Percentiles rank a stretch among this genome's conserved stretches.
These are phyloP conservation scores for Alternaria sp. DNA, from an alignment of 2,329 filamentous ascomycete genomes.

Conservation along the genomic window DNA sequence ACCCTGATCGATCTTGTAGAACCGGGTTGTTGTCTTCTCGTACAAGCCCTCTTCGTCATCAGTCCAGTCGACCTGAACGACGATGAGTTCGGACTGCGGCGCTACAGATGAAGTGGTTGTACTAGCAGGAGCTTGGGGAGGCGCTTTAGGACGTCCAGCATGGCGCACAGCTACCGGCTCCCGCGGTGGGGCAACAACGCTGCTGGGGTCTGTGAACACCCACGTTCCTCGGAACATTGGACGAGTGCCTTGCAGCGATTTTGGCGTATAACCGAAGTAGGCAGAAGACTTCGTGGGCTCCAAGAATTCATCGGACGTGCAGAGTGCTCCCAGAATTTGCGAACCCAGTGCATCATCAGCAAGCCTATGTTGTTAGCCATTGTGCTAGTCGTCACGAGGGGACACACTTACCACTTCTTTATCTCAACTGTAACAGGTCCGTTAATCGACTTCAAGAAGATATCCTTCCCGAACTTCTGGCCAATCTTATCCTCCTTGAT, in stretches of 20 bases:
- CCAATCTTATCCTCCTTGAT: slow-evolving; percentile 20
- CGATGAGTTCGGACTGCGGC: slow-evolving; percentile 10
- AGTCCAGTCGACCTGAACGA: slow-evolving; percentile 43
- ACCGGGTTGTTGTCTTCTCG: slow-evolving; percentile 35
- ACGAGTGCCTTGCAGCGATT: slow-evolving; percentile 20
- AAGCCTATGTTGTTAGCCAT: slow-evolving; percentile 25
- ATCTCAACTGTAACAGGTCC: slow-evolving; percentile 12
- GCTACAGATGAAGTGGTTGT: neutral
- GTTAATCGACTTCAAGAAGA: slow-evolving; percentile 24
- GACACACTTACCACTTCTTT: slow-evolving; percentile 32
- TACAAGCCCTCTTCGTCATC: slow-evolving; percentile 38
- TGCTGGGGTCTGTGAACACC: slow-evolving; percentile 38
- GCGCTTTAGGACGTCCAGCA: slow-evolving; percentile 13
- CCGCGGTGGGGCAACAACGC: neutral
- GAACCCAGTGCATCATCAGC: slow-evolving; percentile 22
- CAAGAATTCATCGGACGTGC: slow-evolving; percentile 24
- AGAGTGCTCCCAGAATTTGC: slow-evolving; percentile 30
- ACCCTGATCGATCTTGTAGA: slow-evolving; percentile 28
- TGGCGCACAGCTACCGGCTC: slow-evolving; percentile 9
- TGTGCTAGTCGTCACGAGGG: neutral
- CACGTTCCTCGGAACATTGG: slow-evolving; percentile 38
- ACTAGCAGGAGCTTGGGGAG: neutral
- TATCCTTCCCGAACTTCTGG: slow-evolving; percentile 14
- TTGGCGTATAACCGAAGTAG: slow-evolving; percentile 26
- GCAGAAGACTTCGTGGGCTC: slow-evolving; percentile 29